Evolutionary conservation across 768 basidiomycete species (phyloP), one percentile per base, ranked within the genome.

Genomic region (Piloderma croceum): DNA sequence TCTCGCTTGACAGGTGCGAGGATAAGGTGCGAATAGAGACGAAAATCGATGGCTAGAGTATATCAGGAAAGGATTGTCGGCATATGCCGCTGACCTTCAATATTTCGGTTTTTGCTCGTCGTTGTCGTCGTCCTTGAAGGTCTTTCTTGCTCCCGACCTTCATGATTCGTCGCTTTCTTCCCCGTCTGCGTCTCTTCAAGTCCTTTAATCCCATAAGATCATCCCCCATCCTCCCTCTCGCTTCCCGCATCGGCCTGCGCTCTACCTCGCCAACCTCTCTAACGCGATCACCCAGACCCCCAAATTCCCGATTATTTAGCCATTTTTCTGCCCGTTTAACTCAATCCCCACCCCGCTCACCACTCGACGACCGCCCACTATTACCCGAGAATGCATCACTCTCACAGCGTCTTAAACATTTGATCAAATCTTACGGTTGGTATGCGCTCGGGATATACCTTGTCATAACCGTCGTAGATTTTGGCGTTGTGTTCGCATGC

Each of bases 361-460:
- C 59, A 24, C 50, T 45, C 17, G 39, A 49, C 38, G 43, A 23
- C 47, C 42, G 43, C 25, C 42, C 45, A 35, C 19, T 50, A 60
- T 59, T 71, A 1, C 75, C 75, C 6, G 67, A 76, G 19, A 58
- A 76, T 47, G 66, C 74, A 3, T 63, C 80, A 1, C 67, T 90
- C 41, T 77, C 83, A 1, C 76, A 84, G 58, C 76, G 81, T 15
- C 68, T 92, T 18, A 90, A 82, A 55, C 73, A 78, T 50, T 83
- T 97, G 43, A 82, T 92, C 44, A 92, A 86, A 57, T 77, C 85
- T 4, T 96, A 98, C 58, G 94, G 94, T 22, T 91, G 89, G 88
- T 94, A 93, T 57, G 91, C 96, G 15, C 73, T 98, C 21, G 92
- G 87, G 23, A 81, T 98, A 19, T 99, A 99, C 68, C 32, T 83